Conservation (phyloP, 495 filamentous ascomycete genomes). For the Penicillium bialowiezense region DNA sequence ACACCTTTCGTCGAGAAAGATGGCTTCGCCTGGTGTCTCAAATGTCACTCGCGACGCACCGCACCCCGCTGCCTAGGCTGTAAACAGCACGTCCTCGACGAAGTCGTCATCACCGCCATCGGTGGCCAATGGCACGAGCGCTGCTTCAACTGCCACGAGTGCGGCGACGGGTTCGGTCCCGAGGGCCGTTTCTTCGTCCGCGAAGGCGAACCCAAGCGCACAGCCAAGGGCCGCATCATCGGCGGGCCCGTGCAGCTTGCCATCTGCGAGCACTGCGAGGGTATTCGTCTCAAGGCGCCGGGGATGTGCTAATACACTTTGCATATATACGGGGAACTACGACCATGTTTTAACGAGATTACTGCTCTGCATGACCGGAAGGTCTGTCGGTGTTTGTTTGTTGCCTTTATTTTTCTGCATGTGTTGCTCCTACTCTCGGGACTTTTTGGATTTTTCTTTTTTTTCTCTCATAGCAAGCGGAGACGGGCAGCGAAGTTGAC, state of each 20-base stretch:
- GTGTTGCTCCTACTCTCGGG: slow-evolving; percentile 4
- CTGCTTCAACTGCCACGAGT: slow-evolving; percentile 84
- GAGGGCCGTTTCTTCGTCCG: slow-evolving; percentile 66
- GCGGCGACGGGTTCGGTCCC: slow-evolving; percentile 53
- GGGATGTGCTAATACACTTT: slow-evolving; percentile 30
- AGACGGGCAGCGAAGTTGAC: slow-evolving; percentile 5
- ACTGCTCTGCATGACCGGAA: slow-evolving; percentile 21
- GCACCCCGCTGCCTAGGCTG: slow-evolving; percentile 86
- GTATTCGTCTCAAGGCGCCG: slow-evolving; percentile 58
- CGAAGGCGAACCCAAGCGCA: slow-evolving; percentile 51
- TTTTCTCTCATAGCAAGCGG: slow-evolving; percentile 7
- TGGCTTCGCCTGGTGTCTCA: slow-evolving; percentile 97
- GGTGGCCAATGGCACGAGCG: slow-evolving; percentile 91
- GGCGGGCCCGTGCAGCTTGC: slow-evolving; percentile 48
- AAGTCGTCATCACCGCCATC: slow-evolving; percentile 80
- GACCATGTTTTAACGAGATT: slow-evolving; percentile 17
- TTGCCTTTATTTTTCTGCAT: slow-evolving; percentile 6
- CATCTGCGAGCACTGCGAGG: slow-evolving; percentile 64
- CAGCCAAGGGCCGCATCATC: slow-evolving; percentile 47
- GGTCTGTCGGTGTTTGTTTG: slow-evolving; percentile 9
- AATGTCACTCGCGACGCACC: slow-evolving; percentile 87
- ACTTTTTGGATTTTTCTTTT: neutral
- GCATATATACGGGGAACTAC: neutral
- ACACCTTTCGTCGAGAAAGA: slow-evolving; percentile 96
- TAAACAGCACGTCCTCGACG: slow-evolving; percentile 76